Base-by-base conservation (phyloP, 2,329 filamentous ascomycete genomes). In the Gliomastix tumulicola region DNA sequence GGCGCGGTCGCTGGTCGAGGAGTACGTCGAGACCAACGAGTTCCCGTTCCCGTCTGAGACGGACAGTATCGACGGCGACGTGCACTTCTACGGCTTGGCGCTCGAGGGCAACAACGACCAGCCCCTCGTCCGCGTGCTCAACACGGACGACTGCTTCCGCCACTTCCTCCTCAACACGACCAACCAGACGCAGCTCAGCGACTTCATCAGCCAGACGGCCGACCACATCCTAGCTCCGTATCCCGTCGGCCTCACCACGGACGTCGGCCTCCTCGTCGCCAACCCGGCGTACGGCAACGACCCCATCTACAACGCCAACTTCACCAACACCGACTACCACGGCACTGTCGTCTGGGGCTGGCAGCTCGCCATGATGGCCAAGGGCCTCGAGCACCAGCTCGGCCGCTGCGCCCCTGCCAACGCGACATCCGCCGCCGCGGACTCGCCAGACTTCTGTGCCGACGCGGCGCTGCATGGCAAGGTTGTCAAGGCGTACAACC, bases 271-370 rank as follows among this genome's bases (percentile, higher is more conserved):
- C 20, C 52, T 83, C 0, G 68, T 83, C 4, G 71, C 78, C 0
- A 82, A 82, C 39, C 77, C 77, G 0, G 76, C 77, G 0, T 73
- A 74, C 20, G 70, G 71, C 0, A 62, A 56, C 0, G 57, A 69
- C 12, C 53, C 62, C 0, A 58, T 61, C 3, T 69, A 74, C 35
- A 63, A 67, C 0, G 56, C 53, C 1, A 71, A 71, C 35, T 82
- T 71, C 42, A 73, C 72, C 1, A 73, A 67, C n/a, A 60, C 62
- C 4, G 73, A 70, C 0, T 83, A 58, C 27, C 77, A 82, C 39
- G 78, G 76, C 0, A 79, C 77, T 0, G 77, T 84, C 0, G 62
- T 83, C 2, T 82, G 76, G 78, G 69, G 66, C 31, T 83, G 76
- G 76, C 77, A 75, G 37, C 57, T 82, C 5, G 68, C 76, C 1